Evolutionary conservation across 768 basidiomycete genomes (phyloP).

Genomic region (Cystobasidium ongulense): DNA sequence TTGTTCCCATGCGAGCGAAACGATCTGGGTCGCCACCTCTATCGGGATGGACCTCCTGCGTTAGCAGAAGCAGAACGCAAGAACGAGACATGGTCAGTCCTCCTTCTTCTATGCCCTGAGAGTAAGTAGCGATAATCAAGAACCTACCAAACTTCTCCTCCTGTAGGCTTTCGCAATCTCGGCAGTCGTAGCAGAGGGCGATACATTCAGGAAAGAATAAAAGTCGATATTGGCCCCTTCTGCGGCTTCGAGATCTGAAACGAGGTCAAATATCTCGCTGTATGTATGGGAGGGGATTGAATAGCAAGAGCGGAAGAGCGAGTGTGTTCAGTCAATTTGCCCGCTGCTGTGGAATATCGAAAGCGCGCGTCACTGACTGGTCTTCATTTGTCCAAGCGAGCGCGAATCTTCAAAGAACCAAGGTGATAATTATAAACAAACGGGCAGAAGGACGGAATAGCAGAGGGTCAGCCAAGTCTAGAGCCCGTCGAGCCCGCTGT

Average conservation of each 20-base stretch:
- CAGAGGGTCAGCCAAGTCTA: too few relatives aligned
- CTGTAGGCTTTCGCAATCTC: slow-evolving; percentile 86
- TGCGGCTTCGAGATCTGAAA: slow-evolving; percentile 38
- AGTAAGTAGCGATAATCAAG: neutral
- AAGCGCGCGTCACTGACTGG: slow-evolving; percentile 8
- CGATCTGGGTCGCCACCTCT: slow-evolving; percentile 65
- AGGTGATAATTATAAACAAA: too few relatives aligned
- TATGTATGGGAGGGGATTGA: too few relatives aligned
- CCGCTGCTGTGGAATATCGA: too few relatives aligned
- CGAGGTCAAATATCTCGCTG: slow-evolving; percentile 42
- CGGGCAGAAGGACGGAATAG: too few relatives aligned
- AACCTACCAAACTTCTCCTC: slow-evolving; percentile 54
- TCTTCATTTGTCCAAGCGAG: slow-evolving; percentile 28
- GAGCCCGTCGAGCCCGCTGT: too few relatives aligned
- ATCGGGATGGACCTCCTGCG: slow-evolving; percentile 85
- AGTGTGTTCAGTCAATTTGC: too few relatives aligned
- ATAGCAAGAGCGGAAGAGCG: too few relatives aligned
- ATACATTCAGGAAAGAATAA: slow-evolving; percentile 83
- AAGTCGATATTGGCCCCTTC: slow-evolving; percentile 82
- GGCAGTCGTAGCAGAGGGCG: slow-evolving; percentile 60
- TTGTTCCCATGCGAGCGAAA: slow-evolving; percentile 82
- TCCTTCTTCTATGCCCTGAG: neutral
- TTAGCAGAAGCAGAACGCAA: slow-evolving; percentile 54
- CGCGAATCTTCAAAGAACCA: neutral
- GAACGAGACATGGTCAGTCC: neutral